Conservation (phyloP, 805 yeast genomes). For the Isabelozyma pseudorhagii region DNA sequence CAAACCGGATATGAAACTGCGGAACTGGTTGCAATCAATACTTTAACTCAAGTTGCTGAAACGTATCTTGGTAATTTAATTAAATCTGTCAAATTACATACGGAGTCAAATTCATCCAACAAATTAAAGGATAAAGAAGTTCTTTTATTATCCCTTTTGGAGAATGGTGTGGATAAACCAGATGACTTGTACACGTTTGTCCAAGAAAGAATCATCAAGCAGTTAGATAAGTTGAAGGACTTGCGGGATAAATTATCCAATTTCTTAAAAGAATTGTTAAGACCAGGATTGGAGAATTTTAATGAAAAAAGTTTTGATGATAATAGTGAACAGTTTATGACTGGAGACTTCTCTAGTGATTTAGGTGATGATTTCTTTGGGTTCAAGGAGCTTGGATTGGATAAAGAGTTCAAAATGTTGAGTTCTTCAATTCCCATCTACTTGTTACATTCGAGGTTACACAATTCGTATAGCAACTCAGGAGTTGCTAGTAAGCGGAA, state of each 20-base stretch:
- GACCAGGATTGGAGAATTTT: constrained; percentile 75
- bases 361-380: constrained; percentile 98
- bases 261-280: constrained; percentile 73
- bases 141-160: constrained; percentile 63
- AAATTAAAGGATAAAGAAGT: constrained; percentile 40
- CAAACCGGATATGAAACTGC: constrained; percentile 87
- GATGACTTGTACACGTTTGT: constrained; percentile 73
- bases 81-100: constrained; percentile 63
- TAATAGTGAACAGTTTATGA: constrained; percentile 87
- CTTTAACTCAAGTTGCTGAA: constrained; percentile 80
- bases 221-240: constrained; percentile 65
- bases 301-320: constrained; percentile 81
- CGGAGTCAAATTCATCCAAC: constrained; percentile 59
- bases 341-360: constrained; percentile 92
- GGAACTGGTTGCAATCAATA: constrained; percentile 71
- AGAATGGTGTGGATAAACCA: constrained; percentile 81
- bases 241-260: constrained; percentile 62
- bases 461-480: constrained; percentile 48
- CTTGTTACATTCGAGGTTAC: constrained; percentile 72
- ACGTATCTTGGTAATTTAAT: constrained; percentile 74
- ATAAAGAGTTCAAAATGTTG: constrained; percentile 82
- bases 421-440: constrained; percentile 88
- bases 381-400: constrained; percentile 88
- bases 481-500: constrained; percentile 47
- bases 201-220: constrained; percentile 67